Base-by-base conservation (phyloP, 2,329 filamentous ascomycete species). In the Botryotinia globosa region DNA sequence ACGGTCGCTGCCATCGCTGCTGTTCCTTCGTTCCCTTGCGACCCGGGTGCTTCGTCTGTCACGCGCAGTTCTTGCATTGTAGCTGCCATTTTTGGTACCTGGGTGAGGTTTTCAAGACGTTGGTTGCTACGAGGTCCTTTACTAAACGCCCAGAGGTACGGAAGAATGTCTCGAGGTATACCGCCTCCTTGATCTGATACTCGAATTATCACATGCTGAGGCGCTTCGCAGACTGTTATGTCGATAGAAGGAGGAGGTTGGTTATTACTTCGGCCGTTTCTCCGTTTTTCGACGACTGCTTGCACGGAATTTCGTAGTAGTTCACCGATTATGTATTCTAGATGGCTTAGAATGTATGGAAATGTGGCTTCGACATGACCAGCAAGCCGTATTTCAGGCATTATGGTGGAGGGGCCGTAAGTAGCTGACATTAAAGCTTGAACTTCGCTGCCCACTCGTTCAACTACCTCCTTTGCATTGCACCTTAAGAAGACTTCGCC, bases 261-360 rank as follows among this genome's bases (percentile, higher is more conserved):
- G 45, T 58, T 29, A 58, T 18, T 45, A 69, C 16, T 69, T 48
- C 51, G 74, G 69, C 45, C 68, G 20, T 84, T 84, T 69, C 86
- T 84, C 73, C 91, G 89, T 76, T 89, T 88, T 80, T 98, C 95
- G 74, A 97, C 91, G 54, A 96, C 90, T 32, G 94, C 94, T 82
- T 98, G 94, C 25, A 99, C 93, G 0, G 94, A 97, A 83, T 99
- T 99, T 54, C 96, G 91, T 37, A 99, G 86, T 34, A 99, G 89
- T 83, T 99, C 96, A 69, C 96, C 94, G 73, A 99, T 89, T 78
- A 99, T 98, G 83, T 99, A 99, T 83, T 99, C 95, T 69, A 99
- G 88, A 81, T 98, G 96, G 80, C 91, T 96, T 69, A 97, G 88
- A 76, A 99, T 98, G 80, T 98, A 99, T 1, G 97, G 96, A 80